These are phyloP conservation scores for Trichoderma orchidacearum DNA, from an alignment of 495 filamentous ascomycete species.

Conservation along the genomic window DNA sequence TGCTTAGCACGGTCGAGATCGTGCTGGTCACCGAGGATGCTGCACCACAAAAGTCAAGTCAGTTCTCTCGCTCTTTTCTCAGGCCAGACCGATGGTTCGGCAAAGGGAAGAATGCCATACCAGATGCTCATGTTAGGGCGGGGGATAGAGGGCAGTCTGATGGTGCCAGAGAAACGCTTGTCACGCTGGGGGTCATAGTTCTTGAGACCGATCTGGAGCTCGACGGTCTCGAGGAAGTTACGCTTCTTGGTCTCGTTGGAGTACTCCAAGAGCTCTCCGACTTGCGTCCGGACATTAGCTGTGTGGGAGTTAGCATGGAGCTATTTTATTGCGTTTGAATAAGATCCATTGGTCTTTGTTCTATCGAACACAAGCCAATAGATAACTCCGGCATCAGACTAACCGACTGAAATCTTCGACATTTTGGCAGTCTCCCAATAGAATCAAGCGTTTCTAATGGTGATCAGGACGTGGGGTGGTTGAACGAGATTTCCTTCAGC, in stretches of 20 bases:
- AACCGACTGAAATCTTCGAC: constrained; percentile 85
- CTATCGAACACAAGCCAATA: too few species aligned
- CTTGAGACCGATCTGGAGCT: constrained; percentile 96
- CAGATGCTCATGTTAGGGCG: constrained; percentile 92
- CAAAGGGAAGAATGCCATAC: too few species aligned
- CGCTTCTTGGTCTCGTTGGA: constrained; percentile 96
- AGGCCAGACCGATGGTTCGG: too few species aligned
- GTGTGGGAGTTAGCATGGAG: constrained; percentile 10
- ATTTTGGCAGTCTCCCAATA: constrained; percentile 63
- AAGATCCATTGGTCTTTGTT: too few species aligned
- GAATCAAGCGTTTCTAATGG: constrained; percentile 39
- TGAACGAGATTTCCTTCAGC: neutral
- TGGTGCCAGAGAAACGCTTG: constrained; percentile 99
- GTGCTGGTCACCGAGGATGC: constrained; percentile 98
- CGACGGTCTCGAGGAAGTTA: constrained; percentile 95
- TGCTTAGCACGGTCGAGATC: constrained; percentile 99
- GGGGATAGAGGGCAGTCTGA: constrained; percentile 81
- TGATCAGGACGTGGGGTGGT: constrained; percentile 42
- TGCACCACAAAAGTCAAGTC: too few species aligned
- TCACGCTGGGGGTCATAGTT: constrained; percentile 99
- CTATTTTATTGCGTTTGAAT: neutral
- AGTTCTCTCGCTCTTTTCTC: too few species aligned
- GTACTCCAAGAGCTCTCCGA: constrained; percentile 82
- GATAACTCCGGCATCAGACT: too few species aligned
- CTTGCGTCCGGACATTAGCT: constrained; percentile 95